Evolutionary conservation across 371 early-diverging fungal genomes (phyloP).

Genomic region (Funneliformis caledonium): DNA sequence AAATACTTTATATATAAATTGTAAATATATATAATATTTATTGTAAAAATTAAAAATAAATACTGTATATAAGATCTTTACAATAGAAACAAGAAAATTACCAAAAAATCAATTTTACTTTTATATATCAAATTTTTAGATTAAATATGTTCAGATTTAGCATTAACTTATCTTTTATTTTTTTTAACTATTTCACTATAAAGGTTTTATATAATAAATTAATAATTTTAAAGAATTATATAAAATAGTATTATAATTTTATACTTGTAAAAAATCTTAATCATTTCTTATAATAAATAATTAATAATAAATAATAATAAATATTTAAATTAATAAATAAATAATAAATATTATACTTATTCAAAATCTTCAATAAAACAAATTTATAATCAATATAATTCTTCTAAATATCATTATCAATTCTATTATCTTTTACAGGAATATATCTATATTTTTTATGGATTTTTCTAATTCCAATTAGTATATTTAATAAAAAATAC

Average conservation of each 20-base stretch:
- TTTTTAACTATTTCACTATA: too few species aligned
- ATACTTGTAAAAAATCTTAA: too few species aligned
- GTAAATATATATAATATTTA: too few species aligned
- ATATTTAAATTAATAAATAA: neutral
- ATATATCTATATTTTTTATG: neutral
- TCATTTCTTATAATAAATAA: neutral
- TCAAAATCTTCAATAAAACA: neutral
- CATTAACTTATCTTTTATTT: too few species aligned
- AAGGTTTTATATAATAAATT: neutral
- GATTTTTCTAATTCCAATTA: neutral
- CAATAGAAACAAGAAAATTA: too few species aligned
- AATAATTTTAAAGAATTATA: neutral
- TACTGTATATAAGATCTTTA: too few species aligned
- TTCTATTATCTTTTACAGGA: neutral
- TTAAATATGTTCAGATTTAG: too few species aligned
- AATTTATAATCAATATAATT: neutral
- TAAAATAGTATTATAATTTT: neutral
- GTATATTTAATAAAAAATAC: neutral
- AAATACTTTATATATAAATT: too few species aligned
- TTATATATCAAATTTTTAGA: too few species aligned
- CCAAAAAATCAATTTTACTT: too few species aligned
- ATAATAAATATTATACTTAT: neutral
- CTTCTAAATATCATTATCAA: neutral
- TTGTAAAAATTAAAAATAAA: too few species aligned
- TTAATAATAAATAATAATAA: neutral